phyloP scores from a whole-genome alignment of 352 stramenopile genomes.

The Blastocystis sp. region DNA sequence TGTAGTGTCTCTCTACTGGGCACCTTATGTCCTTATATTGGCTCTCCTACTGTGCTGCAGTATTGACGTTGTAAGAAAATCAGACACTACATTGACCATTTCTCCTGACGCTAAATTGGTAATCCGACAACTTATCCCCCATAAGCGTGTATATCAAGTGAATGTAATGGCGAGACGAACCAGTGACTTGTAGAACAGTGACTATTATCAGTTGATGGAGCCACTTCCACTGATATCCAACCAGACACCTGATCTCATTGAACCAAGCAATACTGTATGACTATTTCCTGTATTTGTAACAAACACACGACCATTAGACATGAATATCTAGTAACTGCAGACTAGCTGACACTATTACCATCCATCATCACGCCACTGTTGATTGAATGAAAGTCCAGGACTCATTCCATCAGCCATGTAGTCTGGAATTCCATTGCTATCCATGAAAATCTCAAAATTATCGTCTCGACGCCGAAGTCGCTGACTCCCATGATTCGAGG shows the following conservation, averaged over 20 bases:
- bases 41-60: neutral
- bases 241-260: neutral
- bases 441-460: conserved; percentile 55
- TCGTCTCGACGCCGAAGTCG: neutral
- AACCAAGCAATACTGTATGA: neutral
- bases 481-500: too few relatives aligned
- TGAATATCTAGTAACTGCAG: conserved; percentile 1
- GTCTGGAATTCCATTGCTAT: neutral
- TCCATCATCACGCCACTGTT: conserved; percentile 32
- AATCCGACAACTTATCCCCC: neutral
- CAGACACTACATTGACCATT: neutral
- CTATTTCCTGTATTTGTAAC: neutral
- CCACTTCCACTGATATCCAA: neutral
- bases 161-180: neutral
- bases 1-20: neutral
- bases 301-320: neutral
- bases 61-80: neutral
- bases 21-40: neutral
- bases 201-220: neutral
- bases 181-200: too few relatives aligned
- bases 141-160: neutral
- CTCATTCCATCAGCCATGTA: neutral
- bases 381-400: neutral
- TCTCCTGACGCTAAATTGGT: neutral
- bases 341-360: neutral